These are phyloP conservation scores for Fusarium musae DNA, from an alignment of 2,329 filamentous ascomycete genomes.

Conservation along the genomic window DNA sequence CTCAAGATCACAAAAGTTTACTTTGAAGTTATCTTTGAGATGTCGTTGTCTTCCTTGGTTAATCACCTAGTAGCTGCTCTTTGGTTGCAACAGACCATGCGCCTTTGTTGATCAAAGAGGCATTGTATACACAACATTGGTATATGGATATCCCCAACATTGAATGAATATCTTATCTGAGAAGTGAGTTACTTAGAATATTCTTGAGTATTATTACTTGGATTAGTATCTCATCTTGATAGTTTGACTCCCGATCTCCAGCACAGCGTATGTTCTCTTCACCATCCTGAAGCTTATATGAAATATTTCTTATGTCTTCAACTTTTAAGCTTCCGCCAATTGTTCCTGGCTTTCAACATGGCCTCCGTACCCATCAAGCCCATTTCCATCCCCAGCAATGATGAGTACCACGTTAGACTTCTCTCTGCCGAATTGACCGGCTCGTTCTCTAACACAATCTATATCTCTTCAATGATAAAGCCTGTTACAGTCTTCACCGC, in stretches of 20 bases:
- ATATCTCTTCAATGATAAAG: background rate
- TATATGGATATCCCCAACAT: background rate
- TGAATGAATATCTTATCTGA: fast-evolving
- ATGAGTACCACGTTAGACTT: no score
- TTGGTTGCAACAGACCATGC: background rate
- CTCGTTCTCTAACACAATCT: background rate
- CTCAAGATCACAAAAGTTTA: background rate
- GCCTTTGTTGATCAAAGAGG: background rate
- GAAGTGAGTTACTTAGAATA: background rate
- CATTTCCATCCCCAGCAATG: background rate
- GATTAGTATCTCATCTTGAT: background rate
- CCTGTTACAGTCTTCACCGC: background rate
- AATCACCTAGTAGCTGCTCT: background rate
- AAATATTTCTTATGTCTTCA: background rate
- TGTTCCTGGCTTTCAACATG: background rate
- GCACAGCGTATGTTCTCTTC: background rate
- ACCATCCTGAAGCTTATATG: background rate
- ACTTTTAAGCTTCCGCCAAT: fast-evolving
- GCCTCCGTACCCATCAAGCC: background rate
- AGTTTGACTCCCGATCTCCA: background rate
- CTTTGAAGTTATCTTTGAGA: background rate
- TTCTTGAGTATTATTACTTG: background rate
- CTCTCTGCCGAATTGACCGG: background rate
- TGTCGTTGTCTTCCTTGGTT: background rate
- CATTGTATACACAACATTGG: background rate